Evolutionary conservation across 768 basidiomycete species (phyloP).

Genomic region (Imleria badia): DNA sequence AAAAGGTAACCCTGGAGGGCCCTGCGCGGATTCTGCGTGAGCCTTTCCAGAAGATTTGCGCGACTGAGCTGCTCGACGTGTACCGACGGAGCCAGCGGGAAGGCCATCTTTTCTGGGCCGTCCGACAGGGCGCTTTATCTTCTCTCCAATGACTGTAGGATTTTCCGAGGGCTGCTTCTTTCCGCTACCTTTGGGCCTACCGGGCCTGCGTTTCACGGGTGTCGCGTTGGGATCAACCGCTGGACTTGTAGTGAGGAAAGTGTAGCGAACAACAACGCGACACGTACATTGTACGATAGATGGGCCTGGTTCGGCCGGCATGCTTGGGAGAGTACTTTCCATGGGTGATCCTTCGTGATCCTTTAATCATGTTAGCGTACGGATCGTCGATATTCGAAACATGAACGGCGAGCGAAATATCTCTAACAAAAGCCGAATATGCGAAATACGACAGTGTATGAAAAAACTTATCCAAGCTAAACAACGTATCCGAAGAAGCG

Average conservation of each 20-base stretch:
- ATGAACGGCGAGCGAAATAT: conserved; percentile 25
- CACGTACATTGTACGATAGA: conserved; percentile 28
- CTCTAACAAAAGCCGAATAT: conserved; percentile 34
- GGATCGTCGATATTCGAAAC: conserved; percentile 19
- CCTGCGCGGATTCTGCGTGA: conserved; percentile 19
- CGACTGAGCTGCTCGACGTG: conserved; percentile 42
- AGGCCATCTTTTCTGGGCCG: conserved; percentile 80
- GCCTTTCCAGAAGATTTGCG: conserved; percentile 38
- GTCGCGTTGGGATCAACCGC: conserved; percentile 29
- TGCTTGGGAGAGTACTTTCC: conserved; percentile 26
- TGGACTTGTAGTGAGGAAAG: conserved; percentile 8
- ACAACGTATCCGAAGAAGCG: conserved; percentile 27
- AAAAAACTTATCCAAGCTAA: conserved; percentile 37
- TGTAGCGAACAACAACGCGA: neutral
- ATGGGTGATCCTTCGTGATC: conserved; percentile 17
- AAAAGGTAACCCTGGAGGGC: conserved; percentile 31
- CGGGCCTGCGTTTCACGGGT: conserved; percentile 65
- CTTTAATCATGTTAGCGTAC: conserved; percentile 28
- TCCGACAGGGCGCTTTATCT: conserved; percentile 76
- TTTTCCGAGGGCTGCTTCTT: conserved; percentile 56
- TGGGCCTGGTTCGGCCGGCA: conserved; percentile 27
- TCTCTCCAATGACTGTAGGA: conserved; percentile 42
- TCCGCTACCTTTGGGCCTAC: conserved; percentile 77
- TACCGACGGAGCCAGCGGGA: conserved; percentile 67
- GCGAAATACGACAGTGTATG: conserved; percentile 27